A percentile compares a stretch with the other conserved stretches of the same genome.
Conservation (phyloP, 78 protist species). For the Polysphondylium violaceum region DNA sequence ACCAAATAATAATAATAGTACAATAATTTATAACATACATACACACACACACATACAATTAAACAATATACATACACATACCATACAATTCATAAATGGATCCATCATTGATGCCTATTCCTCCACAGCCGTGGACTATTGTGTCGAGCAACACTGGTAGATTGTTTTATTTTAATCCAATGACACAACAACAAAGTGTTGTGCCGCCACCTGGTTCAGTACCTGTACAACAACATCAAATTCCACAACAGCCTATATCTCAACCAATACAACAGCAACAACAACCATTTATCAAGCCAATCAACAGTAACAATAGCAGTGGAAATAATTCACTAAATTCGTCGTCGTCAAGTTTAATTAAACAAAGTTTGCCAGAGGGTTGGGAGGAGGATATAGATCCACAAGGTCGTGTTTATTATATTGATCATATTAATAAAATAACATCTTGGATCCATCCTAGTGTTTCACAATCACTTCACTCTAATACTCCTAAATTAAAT, state of each 20-base stretch:
- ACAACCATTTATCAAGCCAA: neutral
- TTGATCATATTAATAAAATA: conserved; percentile 60
- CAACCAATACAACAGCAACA: neutral
- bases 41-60: too few species aligned
- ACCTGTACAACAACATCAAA: neutral
- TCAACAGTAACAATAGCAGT: neutral
- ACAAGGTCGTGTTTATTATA: conserved; percentile 65
- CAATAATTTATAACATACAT: too few species aligned
- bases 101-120: neutral
- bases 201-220: conserved; percentile 24
- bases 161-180: conserved; percentile 38
- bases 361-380: conserved; percentile 55
- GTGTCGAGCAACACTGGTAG: conserved; percentile 35
- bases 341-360: conserved; percentile 4
- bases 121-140: conserved; percentile 65
- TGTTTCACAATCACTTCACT: conserved; percentile 20
- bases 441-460: conserved; percentile 75
- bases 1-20: too few species aligned
- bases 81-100: too few species aligned
- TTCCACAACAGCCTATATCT: too few species aligned
- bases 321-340: neutral
- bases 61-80: too few species aligned
- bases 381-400: conserved; percentile 71
- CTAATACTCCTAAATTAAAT: neutral
- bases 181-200: conserved; percentile 54